phyloP scores from a whole-genome alignment of 2,329 filamentous ascomycete genomes.

The Colletotrichum phormii region DNA sequence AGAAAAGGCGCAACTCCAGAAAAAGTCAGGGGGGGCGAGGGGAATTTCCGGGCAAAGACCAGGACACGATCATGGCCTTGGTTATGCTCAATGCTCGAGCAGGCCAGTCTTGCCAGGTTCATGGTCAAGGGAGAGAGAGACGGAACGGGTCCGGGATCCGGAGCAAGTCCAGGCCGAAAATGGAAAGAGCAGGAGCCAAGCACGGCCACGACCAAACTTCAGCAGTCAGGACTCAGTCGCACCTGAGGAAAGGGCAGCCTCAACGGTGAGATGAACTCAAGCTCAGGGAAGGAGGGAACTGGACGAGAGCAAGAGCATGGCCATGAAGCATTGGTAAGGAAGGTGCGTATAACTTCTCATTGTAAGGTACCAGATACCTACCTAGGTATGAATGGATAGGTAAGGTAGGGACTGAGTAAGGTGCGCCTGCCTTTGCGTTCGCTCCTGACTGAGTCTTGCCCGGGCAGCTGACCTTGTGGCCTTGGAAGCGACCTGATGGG shows the following conservation, averaged over 20 bases:
- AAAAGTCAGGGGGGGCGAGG: not conserved
- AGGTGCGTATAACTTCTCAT: no score
- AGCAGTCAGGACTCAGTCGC: not conserved
- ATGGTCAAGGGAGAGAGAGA: conserved; percentile 3
- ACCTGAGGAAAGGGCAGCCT: not conserved
- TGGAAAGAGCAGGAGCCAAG: not conserved
- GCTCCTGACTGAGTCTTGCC: not conserved
- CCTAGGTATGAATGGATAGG: not conserved
- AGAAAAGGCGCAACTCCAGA: not conserved
- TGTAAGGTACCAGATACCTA: no score
- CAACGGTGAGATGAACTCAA: not conserved
- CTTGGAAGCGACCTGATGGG: not conserved
- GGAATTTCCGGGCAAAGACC: not conserved
- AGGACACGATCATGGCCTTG: not conserved
- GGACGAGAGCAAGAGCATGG: not conserved
- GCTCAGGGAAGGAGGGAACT: not conserved
- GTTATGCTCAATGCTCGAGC: not conserved
- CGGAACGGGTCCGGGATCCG: conserved; percentile 5
- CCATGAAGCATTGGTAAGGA: not conserved
- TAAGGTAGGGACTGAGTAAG: not conserved
- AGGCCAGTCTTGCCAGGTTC: not conserved
- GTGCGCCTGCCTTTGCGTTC: not conserved
- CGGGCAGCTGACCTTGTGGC: not conserved
- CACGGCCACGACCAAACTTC: not conserved
- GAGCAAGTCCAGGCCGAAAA: not conserved